Percentiles rank a stretch among this genome's conserved stretches.
Evolutionary conservation across 441 rosid species (phyloP).

Genomic region (Populus hybrid): DNA sequence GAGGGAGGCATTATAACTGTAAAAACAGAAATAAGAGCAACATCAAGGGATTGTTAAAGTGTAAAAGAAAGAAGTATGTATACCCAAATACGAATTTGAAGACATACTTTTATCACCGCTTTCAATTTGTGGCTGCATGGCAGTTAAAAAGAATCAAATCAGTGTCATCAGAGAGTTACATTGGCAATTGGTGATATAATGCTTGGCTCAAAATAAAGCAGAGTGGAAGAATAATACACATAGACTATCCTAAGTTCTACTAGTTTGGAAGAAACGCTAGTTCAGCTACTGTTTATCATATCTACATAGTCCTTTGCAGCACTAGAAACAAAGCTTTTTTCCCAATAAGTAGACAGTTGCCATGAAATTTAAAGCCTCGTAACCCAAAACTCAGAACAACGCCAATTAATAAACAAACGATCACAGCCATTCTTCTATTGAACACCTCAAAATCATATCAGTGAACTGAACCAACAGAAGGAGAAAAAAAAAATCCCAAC

Average conservation of each 20-base stretch:
- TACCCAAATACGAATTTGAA: neutral
- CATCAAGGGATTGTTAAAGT: neutral
- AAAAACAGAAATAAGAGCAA: constrained; percentile 8
- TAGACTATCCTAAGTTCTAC: neutral
- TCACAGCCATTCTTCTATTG: neutral
- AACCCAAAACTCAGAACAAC: neutral
- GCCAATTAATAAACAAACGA: neutral
- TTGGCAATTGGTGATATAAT: neutral
- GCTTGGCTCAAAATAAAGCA: neutral
- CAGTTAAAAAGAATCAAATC: constrained; percentile 10
- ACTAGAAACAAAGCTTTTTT: constrained; percentile 1
- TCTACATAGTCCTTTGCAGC: neutral
- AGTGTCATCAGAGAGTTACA: constrained; percentile 3
- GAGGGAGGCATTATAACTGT: constrained; percentile 90
- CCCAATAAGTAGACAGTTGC: neutral
- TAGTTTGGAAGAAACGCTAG: neutral
- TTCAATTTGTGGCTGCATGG: constrained; percentile 93
- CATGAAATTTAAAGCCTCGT: neutral
- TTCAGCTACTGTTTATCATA: neutral
- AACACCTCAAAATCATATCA: neutral
- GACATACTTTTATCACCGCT: constrained; percentile 94
- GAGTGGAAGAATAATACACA: neutral
- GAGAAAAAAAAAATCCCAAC: neutral
- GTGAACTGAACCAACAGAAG: constrained; percentile 4
- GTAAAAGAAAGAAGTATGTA: neutral